These are phyloP conservation scores for Odontarrhena argentea DNA, from an alignment of 345 rosid species.

Conservation along the genomic window DNA sequence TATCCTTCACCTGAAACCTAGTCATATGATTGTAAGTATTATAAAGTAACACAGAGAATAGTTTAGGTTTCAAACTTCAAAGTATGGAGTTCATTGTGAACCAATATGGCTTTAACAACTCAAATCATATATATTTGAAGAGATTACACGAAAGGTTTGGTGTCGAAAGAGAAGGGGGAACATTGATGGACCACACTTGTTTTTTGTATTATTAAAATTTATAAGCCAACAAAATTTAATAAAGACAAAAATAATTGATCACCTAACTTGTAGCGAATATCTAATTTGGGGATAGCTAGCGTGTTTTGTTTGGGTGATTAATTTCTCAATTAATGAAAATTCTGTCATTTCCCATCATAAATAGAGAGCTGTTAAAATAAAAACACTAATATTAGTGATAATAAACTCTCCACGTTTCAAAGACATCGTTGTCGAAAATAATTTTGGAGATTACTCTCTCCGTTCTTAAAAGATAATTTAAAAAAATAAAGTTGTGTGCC, in stretches of 20 bases:
- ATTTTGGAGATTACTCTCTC: no score
- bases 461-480: no score
- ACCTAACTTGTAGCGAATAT: conserved; percentile 38
- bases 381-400: no score
- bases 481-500: no score
- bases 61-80: neutral
- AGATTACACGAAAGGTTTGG: conserved; percentile 17
- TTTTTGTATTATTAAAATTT: conserved; percentile 22
- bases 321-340: conserved; percentile 1
- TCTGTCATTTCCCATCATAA: neutral
- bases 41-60: neutral
- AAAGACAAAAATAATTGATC: conserved; percentile 27
- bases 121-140: conserved; percentile 22
- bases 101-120: conserved; percentile 13
- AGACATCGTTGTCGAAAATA: no score
- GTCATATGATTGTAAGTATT: conserved; percentile 17
- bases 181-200: conserved; percentile 34
- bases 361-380: neutral
- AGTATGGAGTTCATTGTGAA: neutral
- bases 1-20: conserved; percentile 16
- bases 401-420: no score
- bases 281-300: neutral
- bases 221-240: conserved; percentile 21
- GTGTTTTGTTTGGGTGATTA: conserved; percentile 14
- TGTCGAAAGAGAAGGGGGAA: conserved; percentile 29